phyloP scores from a whole-genome alignment of 2,329 filamentous ascomycete genomes.

The Lasiodiplodia theobromae region DNA sequence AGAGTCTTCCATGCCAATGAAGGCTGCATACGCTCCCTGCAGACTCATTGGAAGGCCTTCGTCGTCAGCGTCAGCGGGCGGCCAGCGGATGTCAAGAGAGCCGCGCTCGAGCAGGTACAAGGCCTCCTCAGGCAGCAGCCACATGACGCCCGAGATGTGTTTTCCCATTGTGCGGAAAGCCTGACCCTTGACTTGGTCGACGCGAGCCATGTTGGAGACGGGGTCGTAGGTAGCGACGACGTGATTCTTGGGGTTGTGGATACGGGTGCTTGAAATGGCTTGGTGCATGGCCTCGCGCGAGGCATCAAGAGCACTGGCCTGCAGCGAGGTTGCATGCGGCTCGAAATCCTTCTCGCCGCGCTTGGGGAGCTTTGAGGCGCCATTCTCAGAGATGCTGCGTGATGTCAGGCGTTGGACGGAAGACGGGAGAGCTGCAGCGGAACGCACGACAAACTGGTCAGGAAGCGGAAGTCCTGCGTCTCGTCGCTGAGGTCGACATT shows the following conservation, averaged over 20 bases:
- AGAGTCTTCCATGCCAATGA: slow-evolving; percentile 73
- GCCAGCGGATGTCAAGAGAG: slow-evolving; percentile 87
- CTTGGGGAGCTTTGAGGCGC: slow-evolving; percentile 72
- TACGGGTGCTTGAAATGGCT: slow-evolving; percentile 77
- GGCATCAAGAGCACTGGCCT: slow-evolving; percentile 78
- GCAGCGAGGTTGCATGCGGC: slow-evolving; percentile 83
- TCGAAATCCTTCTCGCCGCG: slow-evolving; percentile 98
- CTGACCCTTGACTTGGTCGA: slow-evolving; percentile 76
- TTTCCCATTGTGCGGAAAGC: slow-evolving; percentile 79
- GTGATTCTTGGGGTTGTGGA: slow-evolving; percentile 72
- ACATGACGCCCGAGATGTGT: slow-evolving; percentile 61
- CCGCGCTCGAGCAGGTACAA: slow-evolving; percentile 89
- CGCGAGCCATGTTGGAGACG: slow-evolving; percentile 63
- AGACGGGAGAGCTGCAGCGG: slow-evolving; percentile 1
- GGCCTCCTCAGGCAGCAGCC: slow-evolving; percentile 91
- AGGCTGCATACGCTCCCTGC: slow-evolving; percentile 86
- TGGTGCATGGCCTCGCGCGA: slow-evolving; percentile 89
- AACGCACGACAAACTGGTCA: slow-evolving; percentile 62
- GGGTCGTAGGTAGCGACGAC: slow-evolving; percentile 78
- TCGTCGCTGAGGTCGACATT: slow-evolving; percentile 72
- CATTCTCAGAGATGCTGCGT: slow-evolving; percentile 36
- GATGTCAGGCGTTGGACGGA: slow-evolving; percentile 16
- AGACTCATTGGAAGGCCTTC: slow-evolving; percentile 82
- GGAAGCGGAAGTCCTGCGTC: slow-evolving; percentile 85
- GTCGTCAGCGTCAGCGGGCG: slow-evolving; percentile 49